Conservation (phyloP, 169 alveolate genomes). For the Plasmodium adleri region DNA sequence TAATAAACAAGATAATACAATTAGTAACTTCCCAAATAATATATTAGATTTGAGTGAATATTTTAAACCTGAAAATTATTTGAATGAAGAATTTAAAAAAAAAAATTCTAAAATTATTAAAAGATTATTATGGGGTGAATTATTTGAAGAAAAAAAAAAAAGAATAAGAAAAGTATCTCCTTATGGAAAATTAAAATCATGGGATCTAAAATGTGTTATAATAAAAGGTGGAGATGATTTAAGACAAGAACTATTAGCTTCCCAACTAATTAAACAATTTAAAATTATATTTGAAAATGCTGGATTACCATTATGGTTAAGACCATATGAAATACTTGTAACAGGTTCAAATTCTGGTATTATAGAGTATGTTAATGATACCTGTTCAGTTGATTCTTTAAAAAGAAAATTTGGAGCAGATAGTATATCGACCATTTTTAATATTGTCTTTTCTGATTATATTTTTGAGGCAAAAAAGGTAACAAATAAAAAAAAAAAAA, state of each 20-base stretch:
- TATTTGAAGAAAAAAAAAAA: constrained; percentile 86
- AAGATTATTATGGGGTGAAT: constrained; percentile 84
- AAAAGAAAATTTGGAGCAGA: constrained; percentile 84
- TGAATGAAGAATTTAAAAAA: constrained; percentile 70
- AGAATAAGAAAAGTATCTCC: constrained; percentile 87
- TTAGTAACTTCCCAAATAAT: not conserved
- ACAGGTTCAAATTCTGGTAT: constrained; percentile 96
- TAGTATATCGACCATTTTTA: constrained; percentile 83
- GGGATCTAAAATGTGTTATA: constrained; percentile 91
- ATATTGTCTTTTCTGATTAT: constrained; percentile 80
- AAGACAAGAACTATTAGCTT: constrained; percentile 95
- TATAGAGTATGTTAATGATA: constrained; percentile 85
- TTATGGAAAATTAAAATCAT: constrained; percentile 87
- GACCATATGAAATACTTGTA: constrained; percentile 95
- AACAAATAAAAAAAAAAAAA: not conserved
- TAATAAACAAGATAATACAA: not conserved
- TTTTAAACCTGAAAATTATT: constrained; percentile 58
- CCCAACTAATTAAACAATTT: constrained; percentile 93
- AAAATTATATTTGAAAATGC: constrained; percentile 91
- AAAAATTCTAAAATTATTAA: constrained; percentile 76
- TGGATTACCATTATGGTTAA: constrained; percentile 92
- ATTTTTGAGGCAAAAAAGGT: constrained; percentile 85
- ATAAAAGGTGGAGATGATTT: constrained; percentile 97
- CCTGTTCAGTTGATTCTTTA: constrained; percentile 86
- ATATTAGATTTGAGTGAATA: constrained; percentile 25